Evolutionary conservation across 2,329 filamentous ascomycete species (phyloP).

Genomic region (Calonectria leucothoes): DNA sequence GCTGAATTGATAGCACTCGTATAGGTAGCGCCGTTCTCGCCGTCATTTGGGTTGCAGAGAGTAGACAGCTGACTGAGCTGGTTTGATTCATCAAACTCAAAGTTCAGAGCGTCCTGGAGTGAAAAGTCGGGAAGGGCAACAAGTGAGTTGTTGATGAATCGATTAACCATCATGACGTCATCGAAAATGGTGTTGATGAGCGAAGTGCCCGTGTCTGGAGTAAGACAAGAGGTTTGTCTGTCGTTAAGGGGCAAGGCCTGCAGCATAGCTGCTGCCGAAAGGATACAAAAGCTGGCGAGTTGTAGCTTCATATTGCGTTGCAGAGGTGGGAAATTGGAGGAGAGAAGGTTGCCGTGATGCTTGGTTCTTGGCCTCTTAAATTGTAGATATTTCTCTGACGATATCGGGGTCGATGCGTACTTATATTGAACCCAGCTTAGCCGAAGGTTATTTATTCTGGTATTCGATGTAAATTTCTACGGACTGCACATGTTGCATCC

Average conservation of each 20-base stretch:
- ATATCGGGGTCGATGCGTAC: background rate
- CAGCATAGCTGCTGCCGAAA: background rate
- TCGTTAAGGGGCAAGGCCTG: background rate
- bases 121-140: background rate
- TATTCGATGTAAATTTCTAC: background rate
- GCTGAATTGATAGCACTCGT: background rate
- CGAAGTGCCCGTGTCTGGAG: background rate
- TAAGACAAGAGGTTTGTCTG: background rate
- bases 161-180: background rate
- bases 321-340: background rate
- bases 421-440: no score
- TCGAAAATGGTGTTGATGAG: background rate
- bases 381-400: background rate
- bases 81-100: background rate
- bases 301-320: background rate
- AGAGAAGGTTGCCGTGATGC: background rate
- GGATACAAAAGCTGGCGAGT: background rate
- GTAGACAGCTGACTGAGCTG: background rate
- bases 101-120: background rate
- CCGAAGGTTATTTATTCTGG: no score
- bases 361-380: background rate
- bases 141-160: background rate
- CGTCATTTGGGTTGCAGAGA: background rate
- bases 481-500: background rate
- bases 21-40: background rate